Conservation (phyloP, 164 flowering plant genomes). For the Vitis cinerea region DNA sequence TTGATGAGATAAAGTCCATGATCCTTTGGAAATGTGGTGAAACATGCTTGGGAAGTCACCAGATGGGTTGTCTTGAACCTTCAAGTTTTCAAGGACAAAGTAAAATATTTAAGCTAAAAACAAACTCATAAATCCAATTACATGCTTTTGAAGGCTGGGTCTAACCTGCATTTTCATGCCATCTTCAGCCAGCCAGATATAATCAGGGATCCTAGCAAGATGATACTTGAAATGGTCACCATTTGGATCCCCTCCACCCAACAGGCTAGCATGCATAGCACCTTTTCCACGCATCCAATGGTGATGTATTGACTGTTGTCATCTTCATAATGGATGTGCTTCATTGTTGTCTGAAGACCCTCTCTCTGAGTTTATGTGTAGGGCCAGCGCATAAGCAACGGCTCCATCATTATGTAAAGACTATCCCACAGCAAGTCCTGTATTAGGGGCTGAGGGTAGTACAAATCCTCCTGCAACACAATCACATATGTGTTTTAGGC, state of each 20-base stretch:
- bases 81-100: not conserved
- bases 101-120: too few species aligned
- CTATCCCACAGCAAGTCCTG: not conserved
- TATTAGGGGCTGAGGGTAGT: not conserved
- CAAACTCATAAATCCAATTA: constrained; percentile 18
- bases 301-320: not conserved
- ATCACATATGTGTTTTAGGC: too few species aligned
- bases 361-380: not conserved
- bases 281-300: not conserved
- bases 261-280: constrained; percentile 4
- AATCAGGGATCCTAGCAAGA: constrained; percentile 5
- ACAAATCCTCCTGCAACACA: not conserved
- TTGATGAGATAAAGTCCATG: constrained; percentile 12
- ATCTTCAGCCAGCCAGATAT: not conserved
- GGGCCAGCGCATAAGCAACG: not conserved
- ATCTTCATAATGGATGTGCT: not conserved
- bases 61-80: constrained; percentile 8
- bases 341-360: not conserved
- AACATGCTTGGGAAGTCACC: constrained; percentile 9
- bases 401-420: too few species aligned
- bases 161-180: constrained; percentile 9
- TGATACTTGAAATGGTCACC: constrained; percentile 8
- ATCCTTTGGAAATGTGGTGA: constrained; percentile 13
- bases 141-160: constrained; percentile 25
- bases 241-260: constrained; percentile 5